Percentiles rank a stretch among this genome's conserved stretches.
These are phyloP conservation scores for Grifola frondosa DNA, from an alignment of 1,284 basidiomycete genomes.

Conservation along the genomic window DNA sequence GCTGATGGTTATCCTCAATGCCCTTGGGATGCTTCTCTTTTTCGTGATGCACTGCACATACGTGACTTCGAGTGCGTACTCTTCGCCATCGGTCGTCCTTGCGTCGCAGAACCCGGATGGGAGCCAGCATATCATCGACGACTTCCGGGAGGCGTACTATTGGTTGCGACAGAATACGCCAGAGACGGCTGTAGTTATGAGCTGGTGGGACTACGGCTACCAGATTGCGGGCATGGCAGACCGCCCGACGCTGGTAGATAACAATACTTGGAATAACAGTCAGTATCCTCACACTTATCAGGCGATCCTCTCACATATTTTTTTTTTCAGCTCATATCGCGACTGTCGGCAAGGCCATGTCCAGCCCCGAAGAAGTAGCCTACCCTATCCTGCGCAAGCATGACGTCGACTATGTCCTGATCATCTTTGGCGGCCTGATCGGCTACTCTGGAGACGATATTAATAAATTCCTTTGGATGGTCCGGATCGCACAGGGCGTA, in stretches of 20 bases:
- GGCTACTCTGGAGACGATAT: conserved; percentile 99
- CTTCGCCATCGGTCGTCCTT: conserved; percentile 96
- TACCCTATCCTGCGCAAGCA: conserved; percentile 97
- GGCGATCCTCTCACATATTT: conserved; percentile 14
- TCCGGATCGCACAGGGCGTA: conserved; percentile 95
- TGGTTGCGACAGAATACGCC: conserved; percentile 97
- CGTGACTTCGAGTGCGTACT: conserved; percentile 95
- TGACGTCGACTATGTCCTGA: conserved; percentile 96
- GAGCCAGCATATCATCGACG: conserved; percentile 94
- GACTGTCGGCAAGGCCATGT: conserved; percentile 98
- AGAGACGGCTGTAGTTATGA: conserved; percentile 92
- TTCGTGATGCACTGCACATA: conserved; percentile 98
- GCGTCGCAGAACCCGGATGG: conserved; percentile 84
- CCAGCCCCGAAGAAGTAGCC: conserved; percentile 89
- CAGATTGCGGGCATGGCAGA: conserved; percentile 99
- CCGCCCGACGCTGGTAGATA: conserved; percentile 95
- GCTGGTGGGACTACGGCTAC: conserved; percentile 99
- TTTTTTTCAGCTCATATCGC: conserved; percentile 79
- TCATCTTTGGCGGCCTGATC: conserved; percentile 96
- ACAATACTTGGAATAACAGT: conserved; percentile 99
- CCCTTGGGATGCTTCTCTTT: conserved; percentile 80
- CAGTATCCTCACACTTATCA: conserved; percentile 31
- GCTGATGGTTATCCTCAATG: conserved; percentile 72
- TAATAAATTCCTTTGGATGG: conserved; percentile 99
- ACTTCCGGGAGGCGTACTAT: conserved; percentile 99